Base-by-base conservation (phyloP, 495 filamentous ascomycete species). In the Umbilicaria muhlenbergii region DNA sequence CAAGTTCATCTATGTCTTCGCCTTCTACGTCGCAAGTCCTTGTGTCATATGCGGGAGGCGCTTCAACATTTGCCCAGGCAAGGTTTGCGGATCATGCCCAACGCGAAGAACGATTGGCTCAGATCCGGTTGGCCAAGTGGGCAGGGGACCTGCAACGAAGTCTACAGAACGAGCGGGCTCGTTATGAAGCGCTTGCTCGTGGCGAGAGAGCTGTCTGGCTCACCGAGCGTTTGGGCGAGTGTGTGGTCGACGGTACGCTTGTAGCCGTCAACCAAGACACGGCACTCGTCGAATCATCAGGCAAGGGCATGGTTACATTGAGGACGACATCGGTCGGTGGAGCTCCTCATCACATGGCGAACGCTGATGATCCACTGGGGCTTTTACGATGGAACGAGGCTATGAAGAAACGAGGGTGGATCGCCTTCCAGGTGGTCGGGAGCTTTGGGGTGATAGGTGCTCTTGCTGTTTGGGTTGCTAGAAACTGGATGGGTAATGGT, bases 121-220 rank as follows among this genome's bases (percentile, higher is more conserved):
- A 86, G 52, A 71, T 94, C 18, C 73, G 81, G 15, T 68, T 95
- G 11, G 81, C 81, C 6, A 83, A 87, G 53, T 98, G 91, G 91
- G 89, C 89, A 10, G 71, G 77, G 1, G 86, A 94, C 54, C 70
- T 98, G 0, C 88, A 95, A 54, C 78, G 75, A 38, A 87, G 82
- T 50, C 63, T 94, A 5, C 73, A 80, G 18, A 81, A 84, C 35
- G 89, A 98, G 58, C 77, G 84, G 10, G 75, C 78, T 17, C 67
- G 82, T 55, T 93, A 84, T 46, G 78, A 83, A 36, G 63, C 72
- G 2, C 66, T 92, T 1, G 75, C 79, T 7, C 66, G 71, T 5
- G 72, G 69, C n/a, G 84, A 94, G 48, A 69, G 83, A 21, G 80
- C 82, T 11, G 61, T 80, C 13, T 92, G 85, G 85, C 70, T 91